Percentiles rank a stretch among this genome's conserved stretches.
These are phyloP conservation scores for Ogataea siamensis DNA, from an alignment of 805 yeast species.

Conservation along the genomic window DNA sequence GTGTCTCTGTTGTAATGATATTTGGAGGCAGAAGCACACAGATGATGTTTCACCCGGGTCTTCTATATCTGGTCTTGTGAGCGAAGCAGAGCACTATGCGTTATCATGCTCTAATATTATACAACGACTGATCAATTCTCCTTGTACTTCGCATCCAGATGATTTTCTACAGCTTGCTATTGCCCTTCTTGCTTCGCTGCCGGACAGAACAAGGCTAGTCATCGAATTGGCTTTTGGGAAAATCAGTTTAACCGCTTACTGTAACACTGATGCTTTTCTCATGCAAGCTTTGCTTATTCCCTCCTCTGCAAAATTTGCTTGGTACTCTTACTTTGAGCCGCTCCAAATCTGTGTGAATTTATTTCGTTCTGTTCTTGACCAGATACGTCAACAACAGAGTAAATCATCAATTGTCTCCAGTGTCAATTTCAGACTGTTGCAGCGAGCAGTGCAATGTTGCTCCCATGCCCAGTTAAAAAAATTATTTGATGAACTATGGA, in stretches of 20 bases:
- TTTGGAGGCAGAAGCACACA: conserved; percentile 19
- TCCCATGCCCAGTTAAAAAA: conserved; percentile 1
- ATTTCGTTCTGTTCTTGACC: conserved; percentile 2
- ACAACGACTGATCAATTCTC: conserved; percentile 9
- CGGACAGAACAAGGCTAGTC: not conserved
- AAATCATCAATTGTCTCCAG: conserved; percentile 1
- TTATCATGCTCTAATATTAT: conserved; percentile 22
- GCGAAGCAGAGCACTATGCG: conserved; percentile 19
- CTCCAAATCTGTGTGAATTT: conserved; percentile 2
- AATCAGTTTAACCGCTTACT: conserved; percentile 1
- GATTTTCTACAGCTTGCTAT: conserved; percentile 5
- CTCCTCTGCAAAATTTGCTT: not conserved
- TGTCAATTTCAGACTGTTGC: conserved; percentile 3
- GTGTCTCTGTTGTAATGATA: conserved; percentile 22
- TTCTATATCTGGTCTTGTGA: no score
- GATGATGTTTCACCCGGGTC: no score
- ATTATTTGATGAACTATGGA: conserved; percentile 6
- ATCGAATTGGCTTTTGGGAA: conserved; percentile 1
- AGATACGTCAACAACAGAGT: conserved; percentile 1
- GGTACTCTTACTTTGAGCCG: conserved; percentile 8
- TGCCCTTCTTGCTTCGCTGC: conserved; percentile 4
- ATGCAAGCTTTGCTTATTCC: conserved; percentile 5
- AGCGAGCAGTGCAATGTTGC: conserved; percentile 8
- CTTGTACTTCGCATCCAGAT: not conserved
- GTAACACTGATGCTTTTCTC: not conserved